phyloP scores from a whole-genome alignment of 208 protist genomes.

The Plasmodiophora brassicae region DNA sequence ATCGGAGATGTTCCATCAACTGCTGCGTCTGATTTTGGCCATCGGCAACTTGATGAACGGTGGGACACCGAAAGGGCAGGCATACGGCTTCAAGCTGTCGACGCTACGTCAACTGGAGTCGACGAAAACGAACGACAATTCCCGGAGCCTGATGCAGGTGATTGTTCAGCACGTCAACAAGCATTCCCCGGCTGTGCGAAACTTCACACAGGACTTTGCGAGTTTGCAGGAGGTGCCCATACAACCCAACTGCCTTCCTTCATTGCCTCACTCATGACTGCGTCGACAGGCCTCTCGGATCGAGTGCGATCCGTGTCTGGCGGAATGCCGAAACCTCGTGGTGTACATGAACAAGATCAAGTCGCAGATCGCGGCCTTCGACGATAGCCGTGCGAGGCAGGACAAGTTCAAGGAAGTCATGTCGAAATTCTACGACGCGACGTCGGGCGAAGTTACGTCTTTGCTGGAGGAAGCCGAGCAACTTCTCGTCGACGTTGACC shows the following conservation, averaged over 20 bases:
- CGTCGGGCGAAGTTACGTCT: background rate
- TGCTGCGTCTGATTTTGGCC: background rate
- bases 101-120: conserved; percentile 12
- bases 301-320: conserved; percentile 22
- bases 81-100: conserved; percentile 8
- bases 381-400: background rate
- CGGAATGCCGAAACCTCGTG: background rate
- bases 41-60: conserved; percentile 22
- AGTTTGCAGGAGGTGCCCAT: background rate
- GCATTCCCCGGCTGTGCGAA: background rate
- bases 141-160: background rate
- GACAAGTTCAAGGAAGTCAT: conserved; percentile 26
- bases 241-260: background rate
- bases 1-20: background rate
- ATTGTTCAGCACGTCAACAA: conserved; percentile 29
- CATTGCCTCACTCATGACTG: background rate
- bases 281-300: background rate
- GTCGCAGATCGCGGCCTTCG: background rate
- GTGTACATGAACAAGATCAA: conserved; percentile 32
- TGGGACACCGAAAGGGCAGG: background rate
- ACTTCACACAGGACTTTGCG: background rate
- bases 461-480: background rate
- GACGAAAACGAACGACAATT: conserved; percentile 9
- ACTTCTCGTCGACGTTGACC: conserved; percentile 16
- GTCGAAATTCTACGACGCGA: background rate